phyloP scores from a whole-genome alignment of 148 eudicot genomes.

The Linanthus parryae region DNA sequence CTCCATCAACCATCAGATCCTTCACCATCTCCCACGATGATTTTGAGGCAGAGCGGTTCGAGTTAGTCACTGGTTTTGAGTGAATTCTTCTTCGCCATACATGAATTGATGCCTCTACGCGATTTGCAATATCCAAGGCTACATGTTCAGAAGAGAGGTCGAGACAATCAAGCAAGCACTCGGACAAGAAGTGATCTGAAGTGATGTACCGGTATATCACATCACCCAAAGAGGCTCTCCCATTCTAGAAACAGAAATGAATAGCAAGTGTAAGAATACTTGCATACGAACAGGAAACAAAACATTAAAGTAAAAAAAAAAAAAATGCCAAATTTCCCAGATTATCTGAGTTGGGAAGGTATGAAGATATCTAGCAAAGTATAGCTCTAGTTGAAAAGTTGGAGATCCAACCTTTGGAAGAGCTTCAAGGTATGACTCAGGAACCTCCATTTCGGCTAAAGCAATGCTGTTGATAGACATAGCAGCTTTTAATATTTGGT shows the following conservation, averaged over 20 bases:
- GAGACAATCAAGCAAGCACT: constrained; percentile 66
- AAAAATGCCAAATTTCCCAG: no score
- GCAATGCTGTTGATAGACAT: constrained; percentile 69
- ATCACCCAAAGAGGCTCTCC: constrained; percentile 73
- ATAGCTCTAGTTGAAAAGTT: no score
- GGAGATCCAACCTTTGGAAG: constrained; percentile 99
- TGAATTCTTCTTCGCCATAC: constrained; percentile 51
- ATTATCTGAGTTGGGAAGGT: no score
- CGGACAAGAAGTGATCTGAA: constrained; percentile 70
- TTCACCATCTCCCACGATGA: constrained; percentile 82
- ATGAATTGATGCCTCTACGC: constrained; percentile 74
- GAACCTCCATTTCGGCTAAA: constrained; percentile 91
- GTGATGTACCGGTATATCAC: constrained; percentile 60
- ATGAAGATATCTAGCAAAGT: no score
- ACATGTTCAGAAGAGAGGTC: constrained; percentile 62
- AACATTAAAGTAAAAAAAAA: no score
- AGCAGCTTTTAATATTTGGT: constrained; percentile 88
- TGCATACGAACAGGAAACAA: no score
- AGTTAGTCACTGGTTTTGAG: constrained; percentile 35
- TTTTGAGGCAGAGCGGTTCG: constrained; percentile 45
- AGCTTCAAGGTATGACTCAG: constrained; percentile 75
- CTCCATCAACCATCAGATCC: constrained; percentile 65
- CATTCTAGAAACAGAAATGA: constrained; percentile 52
- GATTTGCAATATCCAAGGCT: constrained; percentile 73
- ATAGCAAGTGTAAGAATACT: no score